Conservation (phyloP, 306 rosid species). For the Herpetospermum pedunculosum region DNA sequence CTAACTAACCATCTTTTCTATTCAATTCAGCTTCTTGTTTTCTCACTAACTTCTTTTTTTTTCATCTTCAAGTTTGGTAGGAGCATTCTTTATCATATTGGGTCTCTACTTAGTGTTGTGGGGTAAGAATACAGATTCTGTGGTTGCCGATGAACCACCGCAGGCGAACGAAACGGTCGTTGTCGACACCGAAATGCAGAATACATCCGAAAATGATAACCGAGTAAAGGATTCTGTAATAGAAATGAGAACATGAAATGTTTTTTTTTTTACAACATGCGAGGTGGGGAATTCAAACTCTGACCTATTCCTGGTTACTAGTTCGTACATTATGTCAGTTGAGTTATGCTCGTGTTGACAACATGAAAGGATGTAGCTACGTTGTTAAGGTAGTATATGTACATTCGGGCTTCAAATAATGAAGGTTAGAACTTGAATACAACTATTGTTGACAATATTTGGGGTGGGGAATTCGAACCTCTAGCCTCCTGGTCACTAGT, state of each 20-base stretch:
- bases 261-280: too few relatives aligned
- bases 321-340: too few relatives aligned
- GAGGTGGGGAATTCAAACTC: too few relatives aligned
- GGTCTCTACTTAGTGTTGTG: slow-evolving; percentile 27
- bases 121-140: slow-evolving; percentile 17
- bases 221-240: background rate
- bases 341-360: too few relatives aligned
- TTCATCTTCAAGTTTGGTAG: slow-evolving; percentile 14
- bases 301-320: too few relatives aligned
- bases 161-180: background rate
- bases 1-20: background rate
- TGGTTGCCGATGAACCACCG: background rate
- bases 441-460: too few relatives aligned
- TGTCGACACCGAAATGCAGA: background rate
- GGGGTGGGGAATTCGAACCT: too few relatives aligned
- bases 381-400: too few relatives aligned
- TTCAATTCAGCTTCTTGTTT: background rate
- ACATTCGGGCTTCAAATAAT: too few relatives aligned
- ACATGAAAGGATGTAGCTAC: too few relatives aligned
- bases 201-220: background rate
- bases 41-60: background rate
- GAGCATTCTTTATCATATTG: slow-evolving; percentile 15
- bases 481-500: too few relatives aligned
- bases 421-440: too few relatives aligned
- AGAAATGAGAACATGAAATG: background rate